A percentile compares a stretch with the other conserved stretches of the same genome.
Evolutionary conservation across 768 basidiomycete genomes (phyloP).

Genomic region (Leccinellum albellum): DNA sequence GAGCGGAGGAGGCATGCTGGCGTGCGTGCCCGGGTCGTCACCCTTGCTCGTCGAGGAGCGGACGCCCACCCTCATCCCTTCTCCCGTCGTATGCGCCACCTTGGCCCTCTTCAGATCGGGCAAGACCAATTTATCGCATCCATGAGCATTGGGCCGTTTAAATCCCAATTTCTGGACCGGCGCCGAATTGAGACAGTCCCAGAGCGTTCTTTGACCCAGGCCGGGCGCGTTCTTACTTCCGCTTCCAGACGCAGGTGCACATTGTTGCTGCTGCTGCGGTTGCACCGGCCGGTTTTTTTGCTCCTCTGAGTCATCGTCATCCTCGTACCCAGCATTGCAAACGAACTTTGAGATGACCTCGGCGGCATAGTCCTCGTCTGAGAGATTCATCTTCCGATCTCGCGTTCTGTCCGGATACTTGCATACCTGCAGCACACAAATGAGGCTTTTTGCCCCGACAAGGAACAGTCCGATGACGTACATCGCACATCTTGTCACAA

Average conservation of each 20-base stretch:
- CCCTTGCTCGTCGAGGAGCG: background rate
- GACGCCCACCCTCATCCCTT: background rate
- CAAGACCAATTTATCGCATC: constrained; percentile 5
- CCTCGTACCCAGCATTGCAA: constrained; percentile 27
- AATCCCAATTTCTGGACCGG: constrained; percentile 22
- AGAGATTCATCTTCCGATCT: constrained; percentile 47
- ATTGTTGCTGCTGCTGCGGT: background rate
- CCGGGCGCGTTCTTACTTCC: background rate
- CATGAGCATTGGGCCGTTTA: constrained; percentile 22
- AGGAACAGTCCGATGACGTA: constrained; percentile 32
- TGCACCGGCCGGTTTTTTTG: background rate
- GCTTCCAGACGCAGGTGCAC: background rate
- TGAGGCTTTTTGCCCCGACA: background rate
- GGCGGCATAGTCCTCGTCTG: constrained; percentile 35
- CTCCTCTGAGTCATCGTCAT: constrained; percentile 19
- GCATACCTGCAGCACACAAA: constrained; percentile 53
- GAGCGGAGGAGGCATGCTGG: constrained; percentile 21
- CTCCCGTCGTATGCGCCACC: constrained; percentile 3
- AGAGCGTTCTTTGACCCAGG: constrained; percentile 20
- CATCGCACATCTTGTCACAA: constrained; percentile 81
- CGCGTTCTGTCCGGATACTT: constrained; percentile 69
- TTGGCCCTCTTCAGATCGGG: constrained; percentile 23
- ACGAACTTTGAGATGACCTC: constrained; percentile 15
- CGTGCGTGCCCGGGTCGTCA: background rate
- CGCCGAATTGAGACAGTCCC: constrained; percentile 15